Base-by-base conservation (phyloP, 1,284 basidiomycete genomes). In the Jaminaea rosea region DNA sequence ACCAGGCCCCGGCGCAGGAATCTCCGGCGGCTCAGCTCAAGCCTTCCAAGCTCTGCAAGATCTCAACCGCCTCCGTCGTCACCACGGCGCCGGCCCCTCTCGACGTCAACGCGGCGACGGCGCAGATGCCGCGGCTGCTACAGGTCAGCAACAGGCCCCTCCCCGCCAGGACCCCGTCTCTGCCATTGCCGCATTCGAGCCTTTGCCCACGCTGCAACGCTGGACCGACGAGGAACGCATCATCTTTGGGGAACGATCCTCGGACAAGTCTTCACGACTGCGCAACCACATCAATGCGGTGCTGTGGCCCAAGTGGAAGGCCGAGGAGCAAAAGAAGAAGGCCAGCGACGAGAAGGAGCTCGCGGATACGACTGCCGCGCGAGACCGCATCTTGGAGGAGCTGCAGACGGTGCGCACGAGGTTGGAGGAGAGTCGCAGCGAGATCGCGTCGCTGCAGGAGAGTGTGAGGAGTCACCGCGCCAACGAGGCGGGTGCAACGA, bases 181-280 rank as follows among this genome's bases (percentile, higher is more conserved):
- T 1, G 56, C 64, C 15, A 65, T 73, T 5, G 60, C 69, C 19
- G 76, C 77, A 13, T 79, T 78, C 61, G 60, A 72, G 9, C 91
- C 91, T 2, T 76, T 88, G 54, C 85, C 77, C 9, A 96, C 93
- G 0, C 72, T 84, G n/a, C 85, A 87, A 65, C 82, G 93, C 42
- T 97, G 93, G 92, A 77, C 81, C 1, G 91, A 96, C 66, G 92
- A 94, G 75, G 82, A 82, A 50, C 86, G 85, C 63, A 84, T 88
- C 48, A 78, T 89, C 13, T 83, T 90, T 53, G 83, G 86, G 29
- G 81, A 83, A 62, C 83, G 85, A 54, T 80, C 84, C 15, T 76
- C 79, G 24, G 82, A 85, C 60, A 80, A 89, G 19, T 78, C 83
- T n/a, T 77, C 78, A 15, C 84, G 83, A 64, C 72, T 92, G 23